Percentiles rank a stretch among this genome's conserved stretches.
phyloP scores from a whole-genome alignment of 208 protist genomes.

The Leptomonas pyrrhocoris region DNA sequence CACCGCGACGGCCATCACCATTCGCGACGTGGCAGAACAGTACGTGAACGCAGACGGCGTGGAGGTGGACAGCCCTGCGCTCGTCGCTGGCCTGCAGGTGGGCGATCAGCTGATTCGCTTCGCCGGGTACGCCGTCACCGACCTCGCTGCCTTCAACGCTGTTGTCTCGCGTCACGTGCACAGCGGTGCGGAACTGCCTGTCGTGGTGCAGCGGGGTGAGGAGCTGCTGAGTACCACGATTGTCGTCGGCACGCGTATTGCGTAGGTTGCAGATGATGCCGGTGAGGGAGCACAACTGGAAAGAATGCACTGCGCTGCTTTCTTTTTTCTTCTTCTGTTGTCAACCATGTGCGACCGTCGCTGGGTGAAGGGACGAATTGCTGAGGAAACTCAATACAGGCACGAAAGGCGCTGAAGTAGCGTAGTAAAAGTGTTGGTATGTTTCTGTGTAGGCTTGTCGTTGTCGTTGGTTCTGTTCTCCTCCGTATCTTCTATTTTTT shows the following conservation, averaged over 20 bases:
- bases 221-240: slow-evolving; percentile 35
- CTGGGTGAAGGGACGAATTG: too few relatives aligned
- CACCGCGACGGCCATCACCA: slow-evolving; percentile 34
- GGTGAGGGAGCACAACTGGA: too few relatives aligned
- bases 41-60: slow-evolving; percentile 50
- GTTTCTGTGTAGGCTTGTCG: too few relatives aligned
- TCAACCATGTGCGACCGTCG: too few relatives aligned
- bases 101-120: slow-evolving; percentile 82
- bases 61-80: slow-evolving; percentile 52
- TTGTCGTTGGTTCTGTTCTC: too few relatives aligned
- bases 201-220: slow-evolving; percentile 56
- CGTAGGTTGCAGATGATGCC: neutral
- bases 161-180: slow-evolving; percentile 76
- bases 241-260: slow-evolving; percentile 28
- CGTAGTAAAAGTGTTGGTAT: too few relatives aligned
- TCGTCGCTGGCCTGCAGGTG: slow-evolving; percentile 55
- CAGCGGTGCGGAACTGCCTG: slow-evolving; percentile 48
- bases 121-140: slow-evolving; percentile 83
- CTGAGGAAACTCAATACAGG: too few relatives aligned
- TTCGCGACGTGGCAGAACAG: slow-evolving; percentile 57
- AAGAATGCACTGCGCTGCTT: too few relatives aligned
- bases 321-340: too few relatives aligned
- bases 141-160: slow-evolving; percentile 85
- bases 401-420: too few relatives aligned
- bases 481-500: too few relatives aligned